phyloP scores from a whole-genome alignment of 768 basidiomycete species.

The Holtermanniella nyarrowii region DNA sequence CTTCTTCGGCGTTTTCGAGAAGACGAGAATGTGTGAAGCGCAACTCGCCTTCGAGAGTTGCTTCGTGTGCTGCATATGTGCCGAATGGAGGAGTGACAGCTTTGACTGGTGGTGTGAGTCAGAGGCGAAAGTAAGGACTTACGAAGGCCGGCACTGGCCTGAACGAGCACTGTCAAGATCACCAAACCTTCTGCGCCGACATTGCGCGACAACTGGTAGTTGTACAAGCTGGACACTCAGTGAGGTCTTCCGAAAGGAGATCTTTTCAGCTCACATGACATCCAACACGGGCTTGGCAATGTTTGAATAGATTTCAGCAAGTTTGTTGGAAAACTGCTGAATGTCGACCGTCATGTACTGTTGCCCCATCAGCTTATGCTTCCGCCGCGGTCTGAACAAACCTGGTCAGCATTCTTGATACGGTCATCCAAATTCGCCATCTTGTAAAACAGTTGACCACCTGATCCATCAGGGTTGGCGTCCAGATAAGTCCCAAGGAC shows the following conservation, averaged over 20 bases:
- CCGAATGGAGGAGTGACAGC: slow-evolving; percentile 86
- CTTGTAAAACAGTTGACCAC: slow-evolving; percentile 88
- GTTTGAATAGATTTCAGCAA: slow-evolving; percentile 86
- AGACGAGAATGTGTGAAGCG: slow-evolving; percentile 87
- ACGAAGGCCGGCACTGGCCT: slow-evolving; percentile 72
- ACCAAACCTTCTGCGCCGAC: slow-evolving; percentile 89
- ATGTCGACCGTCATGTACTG: slow-evolving; percentile 94
- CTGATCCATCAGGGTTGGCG: slow-evolving; percentile 52
- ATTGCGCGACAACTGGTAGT: slow-evolving; percentile 85
- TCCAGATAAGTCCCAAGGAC: slow-evolving; percentile 78
- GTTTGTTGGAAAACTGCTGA: slow-evolving; percentile 76
- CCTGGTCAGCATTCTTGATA: slow-evolving; percentile 91
- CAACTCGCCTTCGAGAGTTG: slow-evolving; percentile 75
- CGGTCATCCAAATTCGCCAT: slow-evolving; percentile 89
- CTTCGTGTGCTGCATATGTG: slow-evolving; percentile 67
- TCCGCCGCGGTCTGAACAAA: slow-evolving; percentile 37
- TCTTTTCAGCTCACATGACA: slow-evolving; percentile 24
- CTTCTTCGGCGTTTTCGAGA: slow-evolving; percentile 55
- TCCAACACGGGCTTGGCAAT: slow-evolving; percentile 88
- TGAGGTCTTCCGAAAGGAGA: slow-evolving; percentile 6
- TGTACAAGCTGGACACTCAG: slow-evolving; percentile 65
- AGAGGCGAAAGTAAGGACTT: slow-evolving; percentile 32
- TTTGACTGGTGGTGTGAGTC: slow-evolving; percentile 51
- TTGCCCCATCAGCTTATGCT: slow-evolving; percentile 7
- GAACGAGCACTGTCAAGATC: slow-evolving; percentile 70